Evolutionary conservation across 2,329 filamentous ascomycete genomes (phyloP).

Genomic region (Phialophora verrucosa): DNA sequence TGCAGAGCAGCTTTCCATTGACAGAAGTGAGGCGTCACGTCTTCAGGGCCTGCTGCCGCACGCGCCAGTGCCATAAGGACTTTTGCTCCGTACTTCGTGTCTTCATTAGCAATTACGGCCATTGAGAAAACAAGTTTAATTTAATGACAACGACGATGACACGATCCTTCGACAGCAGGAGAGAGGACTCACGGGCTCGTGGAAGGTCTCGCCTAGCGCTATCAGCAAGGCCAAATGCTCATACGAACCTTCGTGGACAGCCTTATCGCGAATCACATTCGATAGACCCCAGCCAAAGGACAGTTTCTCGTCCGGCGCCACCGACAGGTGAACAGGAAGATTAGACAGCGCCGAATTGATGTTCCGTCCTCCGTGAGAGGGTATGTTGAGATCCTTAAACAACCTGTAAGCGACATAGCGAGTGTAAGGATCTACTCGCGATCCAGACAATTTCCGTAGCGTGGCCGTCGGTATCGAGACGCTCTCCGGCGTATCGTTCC

Average conservation of each 20-base stretch:
- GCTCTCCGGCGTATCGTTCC: slow-evolving; percentile 18
- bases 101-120: background rate
- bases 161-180: background rate
- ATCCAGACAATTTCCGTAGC: slow-evolving; percentile 24
- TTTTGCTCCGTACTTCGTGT: slow-evolving; percentile 26
- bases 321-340: slow-evolving; percentile 27
- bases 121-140: background rate
- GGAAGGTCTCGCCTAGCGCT: slow-evolving; percentile 35
- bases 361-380: slow-evolving; percentile 34
- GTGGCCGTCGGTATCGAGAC: slow-evolving; percentile 25
- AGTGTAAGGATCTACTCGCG: slow-evolving; percentile 34
- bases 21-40: slow-evolving; percentile 35
- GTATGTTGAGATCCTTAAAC: slow-evolving; percentile 35
- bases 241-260: slow-evolving; percentile 34
- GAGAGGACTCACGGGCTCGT: slow-evolving; percentile 22
- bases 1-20: slow-evolving; percentile 34
- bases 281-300: slow-evolving; percentile 35
- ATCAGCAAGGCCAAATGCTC: slow-evolving; percentile 36
- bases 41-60: slow-evolving; percentile 25
- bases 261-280: slow-evolving; percentile 33
- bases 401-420: slow-evolving; percentile 31
- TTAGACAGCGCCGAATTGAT: slow-evolving; percentile 35
- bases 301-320: slow-evolving; percentile 29
- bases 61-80: slow-evolving; percentile 30
- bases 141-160: background rate